Evolutionary conservation across 2,329 filamentous ascomycete species (phyloP).

Genomic region (Xylariaceae sp.): DNA sequence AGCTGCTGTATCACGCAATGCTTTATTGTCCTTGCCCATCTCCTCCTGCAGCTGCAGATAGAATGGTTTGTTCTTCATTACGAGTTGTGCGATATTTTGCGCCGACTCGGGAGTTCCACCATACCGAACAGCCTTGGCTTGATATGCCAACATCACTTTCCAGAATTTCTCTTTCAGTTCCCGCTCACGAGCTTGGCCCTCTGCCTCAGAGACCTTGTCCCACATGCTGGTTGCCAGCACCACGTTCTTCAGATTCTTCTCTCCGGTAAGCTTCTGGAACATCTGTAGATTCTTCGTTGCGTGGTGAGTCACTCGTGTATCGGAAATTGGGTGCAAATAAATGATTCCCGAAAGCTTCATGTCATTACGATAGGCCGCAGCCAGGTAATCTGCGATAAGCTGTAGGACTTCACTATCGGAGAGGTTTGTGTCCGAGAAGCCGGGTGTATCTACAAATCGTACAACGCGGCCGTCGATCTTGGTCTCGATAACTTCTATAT

Average conservation of each 20-base stretch:
- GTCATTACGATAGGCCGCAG: conserved; percentile 24
- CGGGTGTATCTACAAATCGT: conserved; percentile 40
- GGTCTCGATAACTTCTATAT: conserved; percentile 25
- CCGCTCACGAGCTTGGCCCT: conserved; percentile 22
- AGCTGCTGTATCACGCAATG: conserved; percentile 39
- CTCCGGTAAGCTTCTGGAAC: conserved; percentile 40
- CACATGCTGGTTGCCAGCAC: conserved; percentile 40
- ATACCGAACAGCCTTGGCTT: conserved; percentile 23
- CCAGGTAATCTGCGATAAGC: conserved; percentile 37
- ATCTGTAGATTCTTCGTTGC: conserved; percentile 37
- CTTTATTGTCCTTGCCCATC: conserved; percentile 53
- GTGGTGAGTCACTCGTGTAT: conserved; percentile 35
- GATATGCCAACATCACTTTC: conserved; percentile 29
- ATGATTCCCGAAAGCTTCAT: conserved; percentile 38
- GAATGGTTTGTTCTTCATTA: conserved; percentile 58
- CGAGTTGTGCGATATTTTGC: conserved; percentile 11
- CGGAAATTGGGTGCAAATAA: conserved; percentile 41
- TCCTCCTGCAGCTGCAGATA: conserved; percentile 66
- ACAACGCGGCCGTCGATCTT: conserved; percentile 24
- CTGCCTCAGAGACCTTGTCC: conserved; percentile 28
- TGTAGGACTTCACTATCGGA: conserved; percentile 40
- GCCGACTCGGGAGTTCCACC: conserved; percentile 20
- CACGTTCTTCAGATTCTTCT: conserved; percentile 34
- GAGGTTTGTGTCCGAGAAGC: conserved; percentile 40
- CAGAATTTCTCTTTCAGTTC: conserved; percentile 35